Conservation (phyloP, 495 filamentous ascomycete genomes). For the Aspergillus affinis region DNA sequence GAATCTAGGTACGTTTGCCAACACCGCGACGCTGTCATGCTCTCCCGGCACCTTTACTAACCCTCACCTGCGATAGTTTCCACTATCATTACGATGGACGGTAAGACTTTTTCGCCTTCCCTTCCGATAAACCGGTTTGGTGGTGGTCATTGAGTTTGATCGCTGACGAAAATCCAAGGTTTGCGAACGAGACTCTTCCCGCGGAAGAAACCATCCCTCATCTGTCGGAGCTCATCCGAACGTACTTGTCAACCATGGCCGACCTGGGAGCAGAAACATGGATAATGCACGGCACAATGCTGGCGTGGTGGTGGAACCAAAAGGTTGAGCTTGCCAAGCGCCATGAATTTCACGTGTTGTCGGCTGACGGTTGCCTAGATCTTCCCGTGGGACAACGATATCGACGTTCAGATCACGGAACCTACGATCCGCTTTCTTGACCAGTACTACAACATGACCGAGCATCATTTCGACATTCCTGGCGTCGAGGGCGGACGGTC, state of each 20-base stretch:
- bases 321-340: slow-evolving; percentile 31
- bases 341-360: slow-evolving; percentile 1
- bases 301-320: slow-evolving; percentile 66
- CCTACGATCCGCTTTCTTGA: slow-evolving; percentile 56
- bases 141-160: slow-evolving; percentile 9
- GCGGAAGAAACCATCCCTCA: slow-evolving; percentile 47
- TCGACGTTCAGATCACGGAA: slow-evolving; percentile 60
- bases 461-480: slow-evolving; percentile 52
- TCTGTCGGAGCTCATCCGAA: slow-evolving; percentile 52
- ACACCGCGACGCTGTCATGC: not conserved
- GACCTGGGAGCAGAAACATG: slow-evolving; percentile 59
- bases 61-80: slow-evolving; percentile 40
- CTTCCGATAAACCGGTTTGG: slow-evolving; percentile 8
- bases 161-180: slow-evolving; percentile 31
- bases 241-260: slow-evolving; percentile 56
- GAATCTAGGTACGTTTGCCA: slow-evolving; percentile 52
- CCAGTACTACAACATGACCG: slow-evolving; percentile 62
- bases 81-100: slow-evolving; percentile 63
- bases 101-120: slow-evolving; percentile 28
- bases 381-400: slow-evolving; percentile 63
- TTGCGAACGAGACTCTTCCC: slow-evolving; percentile 45
- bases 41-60: slow-evolving; percentile 11
- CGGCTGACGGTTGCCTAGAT: slow-evolving; percentile 33
- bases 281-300: slow-evolving; percentile 62
- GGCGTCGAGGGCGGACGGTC: slow-evolving; percentile 41